Evolutionary conservation across 2,329 filamentous ascomycete species (phyloP).

Genomic region (Aspergillus tanneri): DNA sequence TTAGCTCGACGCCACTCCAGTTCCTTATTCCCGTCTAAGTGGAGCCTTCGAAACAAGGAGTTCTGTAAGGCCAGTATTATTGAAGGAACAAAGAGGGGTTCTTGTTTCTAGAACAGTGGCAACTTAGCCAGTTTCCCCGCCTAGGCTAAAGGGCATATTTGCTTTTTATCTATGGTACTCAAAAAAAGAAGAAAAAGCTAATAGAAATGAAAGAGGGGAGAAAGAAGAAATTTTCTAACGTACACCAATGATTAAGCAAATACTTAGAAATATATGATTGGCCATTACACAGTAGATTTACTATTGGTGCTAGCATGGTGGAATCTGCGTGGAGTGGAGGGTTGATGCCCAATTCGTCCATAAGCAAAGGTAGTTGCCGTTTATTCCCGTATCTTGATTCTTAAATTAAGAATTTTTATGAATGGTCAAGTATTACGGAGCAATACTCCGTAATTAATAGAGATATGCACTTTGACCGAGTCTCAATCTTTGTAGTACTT

Average conservation of each 20-base stretch:
- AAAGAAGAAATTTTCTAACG: constrained; percentile 7
- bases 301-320: not conserved
- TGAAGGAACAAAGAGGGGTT: too few species aligned
- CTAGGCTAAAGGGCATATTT: not conserved
- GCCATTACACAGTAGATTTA: not conserved
- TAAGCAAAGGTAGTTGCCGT: constrained; percentile 21
- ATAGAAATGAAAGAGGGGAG: not conserved
- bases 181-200: not conserved
- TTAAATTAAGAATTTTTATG: too few species aligned
- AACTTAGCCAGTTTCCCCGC: not conserved
- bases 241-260: not conserved
- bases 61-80: not conserved
- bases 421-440: too few species aligned
- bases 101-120: not conserved
- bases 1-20: constrained; percentile 24
- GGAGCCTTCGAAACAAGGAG: constrained; percentile 17
- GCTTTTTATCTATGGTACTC: not conserved
- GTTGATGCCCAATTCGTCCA: constrained; percentile 23
- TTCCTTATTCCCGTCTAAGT: constrained; percentile 25
- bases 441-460: too few species aligned
- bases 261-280: not conserved
- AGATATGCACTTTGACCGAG: not conserved
- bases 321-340: constrained; percentile 16
- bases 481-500: too few species aligned
- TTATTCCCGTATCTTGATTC: constrained; percentile 15